Base-by-base conservation (phyloP, 352 stramenopile species). In the Globisporangium alternatum region DNA sequence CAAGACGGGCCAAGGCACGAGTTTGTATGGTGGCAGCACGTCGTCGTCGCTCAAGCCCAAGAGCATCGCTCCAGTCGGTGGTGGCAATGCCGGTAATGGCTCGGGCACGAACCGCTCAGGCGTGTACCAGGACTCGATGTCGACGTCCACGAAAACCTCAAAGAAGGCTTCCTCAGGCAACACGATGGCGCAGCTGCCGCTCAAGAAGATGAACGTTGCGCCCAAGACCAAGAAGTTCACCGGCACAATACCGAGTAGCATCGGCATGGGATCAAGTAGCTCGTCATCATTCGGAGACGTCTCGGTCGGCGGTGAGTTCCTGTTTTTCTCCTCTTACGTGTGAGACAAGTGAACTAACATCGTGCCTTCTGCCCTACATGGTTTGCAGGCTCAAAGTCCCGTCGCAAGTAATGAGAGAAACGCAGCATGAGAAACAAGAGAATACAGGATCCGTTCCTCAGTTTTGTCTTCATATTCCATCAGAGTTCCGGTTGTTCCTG, bases 51-150 rank as follows among this genome's bases (percentile, higher is more conserved):
- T 68, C 47, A 81, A 81, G 31, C 53, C 60, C 25, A 81, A 78
- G 57, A 62, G 54, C 6, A 60, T 60, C 21, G 47, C 35, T 30
- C 47, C 49, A 35, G 59, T 61, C 3, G 61, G 44, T 8, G 48
- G 64, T 13, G 49, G 35, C 0, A 41, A 41, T 41, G 35, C 39
- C 19, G 13, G 28, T 21, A 78, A 73, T 43, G 74, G 74, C 57
- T 69, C 62, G 19, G 65, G 51, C 54, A 78, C 72, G 25, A 78
- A 70, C 47, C 67, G 75, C 25, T 81, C 74, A 5, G 59, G 52
- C 0, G 60, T 71, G 33, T 77, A 76, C 45, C 66, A 67, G 35
- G 74, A 81, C 41, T 25, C 44, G 35, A 44, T 55, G 17, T 25
- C 55, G 15, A 30, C 45, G 13, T 37, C 41, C 10, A 52, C 28